A percentile compares a stretch with the other conserved stretches of the same genome.
These are phyloP conservation scores for Kwoniella newhampshirensis DNA, from an alignment of 768 basidiomycete genomes.

Conservation along the genomic window DNA sequence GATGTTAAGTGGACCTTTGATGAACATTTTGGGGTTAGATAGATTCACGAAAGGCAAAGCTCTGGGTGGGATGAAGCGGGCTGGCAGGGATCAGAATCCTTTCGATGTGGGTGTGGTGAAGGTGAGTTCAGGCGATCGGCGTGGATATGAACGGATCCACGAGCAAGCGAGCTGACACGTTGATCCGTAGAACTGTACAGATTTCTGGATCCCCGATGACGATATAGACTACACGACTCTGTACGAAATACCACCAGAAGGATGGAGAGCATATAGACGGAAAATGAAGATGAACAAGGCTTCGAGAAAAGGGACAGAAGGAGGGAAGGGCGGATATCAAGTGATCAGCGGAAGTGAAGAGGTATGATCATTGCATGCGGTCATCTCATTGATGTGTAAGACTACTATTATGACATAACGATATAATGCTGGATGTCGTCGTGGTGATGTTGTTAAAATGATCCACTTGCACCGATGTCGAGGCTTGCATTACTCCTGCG, in stretches of 20 bases:
- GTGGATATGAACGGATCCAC: neutral
- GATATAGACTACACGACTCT: constrained; percentile 86
- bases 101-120: constrained; percentile 73
- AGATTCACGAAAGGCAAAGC: constrained; percentile 89
- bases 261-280: constrained; percentile 41
- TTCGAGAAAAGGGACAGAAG: constrained; percentile 2
- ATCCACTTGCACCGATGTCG: too few species aligned
- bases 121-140: constrained; percentile 44
- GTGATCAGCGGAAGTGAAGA: constrained; percentile 31
- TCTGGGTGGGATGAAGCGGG: constrained; percentile 76
- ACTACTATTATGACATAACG: constrained; percentile 2
- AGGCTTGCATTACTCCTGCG: too few species aligned
- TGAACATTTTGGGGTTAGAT: constrained; percentile 90
- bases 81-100: constrained; percentile 77
- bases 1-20: constrained; percentile 57
- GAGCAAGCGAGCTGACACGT: neutral
- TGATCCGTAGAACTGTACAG: constrained; percentile 58
- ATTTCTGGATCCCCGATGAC: constrained; percentile 87
- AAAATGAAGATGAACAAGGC: constrained; percentile 22
- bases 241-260: constrained; percentile 81
- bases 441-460: too few species aligned
- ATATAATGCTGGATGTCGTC: too few species aligned
- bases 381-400: neutral
- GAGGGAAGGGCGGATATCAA: constrained; percentile 28
- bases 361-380: neutral